Evolutionary conservation across 176 grass and related monocot species (phyloP).

Genomic region (Paspalum vaginatum): DNA sequence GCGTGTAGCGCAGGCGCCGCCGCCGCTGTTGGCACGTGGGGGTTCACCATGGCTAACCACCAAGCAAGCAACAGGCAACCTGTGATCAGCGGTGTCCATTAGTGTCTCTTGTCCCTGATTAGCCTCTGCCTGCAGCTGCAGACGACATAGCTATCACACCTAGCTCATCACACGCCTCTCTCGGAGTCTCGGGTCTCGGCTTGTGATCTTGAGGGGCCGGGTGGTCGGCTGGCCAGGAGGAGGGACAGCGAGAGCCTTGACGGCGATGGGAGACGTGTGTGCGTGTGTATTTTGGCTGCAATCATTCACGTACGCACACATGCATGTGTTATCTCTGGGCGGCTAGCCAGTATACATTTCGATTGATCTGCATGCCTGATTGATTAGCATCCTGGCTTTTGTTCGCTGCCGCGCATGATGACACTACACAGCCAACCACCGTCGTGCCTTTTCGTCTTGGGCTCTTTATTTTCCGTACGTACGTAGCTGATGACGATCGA

Average conservation of each 20-base stretch:
- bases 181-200: no score
- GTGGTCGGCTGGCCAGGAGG: background rate
- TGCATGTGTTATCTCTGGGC: conserved; percentile 14
- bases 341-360: background rate
- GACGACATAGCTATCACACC: background rate
- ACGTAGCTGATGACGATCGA: background rate
- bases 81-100: conserved; percentile 54
- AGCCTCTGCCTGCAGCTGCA: background rate
- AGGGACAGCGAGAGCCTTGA: conserved; percentile 31
- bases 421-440: background rate
- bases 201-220: conserved; percentile 39
- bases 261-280: conserved; percentile 27
- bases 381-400: conserved; percentile 18
- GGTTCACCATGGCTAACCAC: conserved; percentile 16
- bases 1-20: background rate
- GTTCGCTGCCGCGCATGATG: background rate
- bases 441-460: background rate
- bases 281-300: conserved; percentile 34
- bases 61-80: conserved; percentile 39
- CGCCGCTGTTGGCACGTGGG: conserved; percentile 41
- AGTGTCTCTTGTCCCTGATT: conserved; percentile 43
- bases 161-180: background rate
- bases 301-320: conserved; percentile 8
- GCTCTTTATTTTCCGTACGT: background rate
- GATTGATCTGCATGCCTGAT: background rate